Conservation (phyloP, 169 alveolate genomes). For the Perkinsus chesapeaki region DNA sequence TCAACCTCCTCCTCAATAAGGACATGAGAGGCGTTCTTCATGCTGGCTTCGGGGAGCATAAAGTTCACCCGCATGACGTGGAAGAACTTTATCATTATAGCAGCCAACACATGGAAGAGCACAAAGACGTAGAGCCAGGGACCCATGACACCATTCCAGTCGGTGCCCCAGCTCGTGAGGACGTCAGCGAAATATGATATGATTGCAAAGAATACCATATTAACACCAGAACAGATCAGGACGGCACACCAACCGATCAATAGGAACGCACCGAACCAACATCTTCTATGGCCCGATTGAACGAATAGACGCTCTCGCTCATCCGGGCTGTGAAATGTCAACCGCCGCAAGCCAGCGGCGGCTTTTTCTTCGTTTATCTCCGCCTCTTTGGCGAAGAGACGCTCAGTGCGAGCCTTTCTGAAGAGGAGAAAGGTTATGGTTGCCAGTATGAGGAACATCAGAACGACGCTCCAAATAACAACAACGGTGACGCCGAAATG, state of each 20-base stretch:
- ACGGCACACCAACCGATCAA: not conserved
- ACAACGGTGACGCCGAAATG: not conserved
- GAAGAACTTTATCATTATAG: not conserved
- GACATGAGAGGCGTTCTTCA: not conserved
- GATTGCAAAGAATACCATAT: not conserved
- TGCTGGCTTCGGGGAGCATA: not conserved
- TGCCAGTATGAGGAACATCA: not conserved
- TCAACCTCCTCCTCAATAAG: not conserved
- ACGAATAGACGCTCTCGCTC: not conserved
- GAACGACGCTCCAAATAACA: not conserved
- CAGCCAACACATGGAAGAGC: not conserved
- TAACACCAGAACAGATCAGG: not conserved
- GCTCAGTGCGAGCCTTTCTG: not conserved
- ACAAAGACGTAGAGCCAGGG: not conserved
- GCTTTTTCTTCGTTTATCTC: not conserved
- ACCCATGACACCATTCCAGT: constrained; percentile 1
- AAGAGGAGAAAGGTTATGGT: not conserved
- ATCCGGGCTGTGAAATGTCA: not conserved
- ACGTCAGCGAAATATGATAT: not conserved
- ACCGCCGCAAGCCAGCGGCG: not conserved
- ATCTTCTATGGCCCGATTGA: not conserved
- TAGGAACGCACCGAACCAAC: not conserved
- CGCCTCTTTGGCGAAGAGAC: not conserved
- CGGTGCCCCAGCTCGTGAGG: not conserved
- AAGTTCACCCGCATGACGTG: not conserved